Evolutionary conservation across 2,329 filamentous ascomycete species (phyloP).

Genomic region (Cytospora chrysosperma): DNA sequence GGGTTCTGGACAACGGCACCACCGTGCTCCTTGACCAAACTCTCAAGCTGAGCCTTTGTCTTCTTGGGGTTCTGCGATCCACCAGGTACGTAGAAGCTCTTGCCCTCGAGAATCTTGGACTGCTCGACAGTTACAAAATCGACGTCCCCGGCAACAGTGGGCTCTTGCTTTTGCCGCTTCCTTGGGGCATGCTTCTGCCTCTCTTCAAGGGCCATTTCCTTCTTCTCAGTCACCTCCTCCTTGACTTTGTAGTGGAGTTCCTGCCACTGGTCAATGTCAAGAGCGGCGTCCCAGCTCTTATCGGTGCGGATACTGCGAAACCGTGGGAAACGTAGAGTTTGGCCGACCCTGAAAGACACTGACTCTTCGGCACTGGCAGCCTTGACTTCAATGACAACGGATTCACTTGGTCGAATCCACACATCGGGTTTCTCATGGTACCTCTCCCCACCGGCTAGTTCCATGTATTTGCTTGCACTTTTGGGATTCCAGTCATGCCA

Average conservation of each 20-base stretch:
- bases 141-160: constrained; percentile 69
- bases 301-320: constrained; percentile 82
- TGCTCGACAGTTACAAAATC: constrained; percentile 37
- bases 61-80: constrained; percentile 73
- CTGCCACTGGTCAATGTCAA: constrained; percentile 76
- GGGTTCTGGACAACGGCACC: constrained; percentile 76
- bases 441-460: constrained; percentile 73
- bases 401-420: constrained; percentile 90
- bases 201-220: constrained; percentile 73
- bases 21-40: constrained; percentile 78
- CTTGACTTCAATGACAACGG: constrained; percentile 84
- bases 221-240: constrained; percentile 68
- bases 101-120: constrained; percentile 68
- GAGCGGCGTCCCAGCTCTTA: constrained; percentile 76
- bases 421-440: constrained; percentile 76
- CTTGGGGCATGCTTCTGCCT: constrained; percentile 49
- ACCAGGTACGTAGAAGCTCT: constrained; percentile 81
- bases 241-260: constrained; percentile 68
- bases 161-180: constrained; percentile 67
- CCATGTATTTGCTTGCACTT: constrained; percentile 75
- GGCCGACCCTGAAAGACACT: constrained; percentile 72
- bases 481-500: constrained; percentile 83
- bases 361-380: constrained; percentile 75
- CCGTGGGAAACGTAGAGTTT: constrained; percentile 86
- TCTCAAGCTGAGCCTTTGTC: constrained; percentile 75